Conservation (phyloP, 2,329 filamentous ascomycete species). For the Aureobasidium uvarum region DNA sequence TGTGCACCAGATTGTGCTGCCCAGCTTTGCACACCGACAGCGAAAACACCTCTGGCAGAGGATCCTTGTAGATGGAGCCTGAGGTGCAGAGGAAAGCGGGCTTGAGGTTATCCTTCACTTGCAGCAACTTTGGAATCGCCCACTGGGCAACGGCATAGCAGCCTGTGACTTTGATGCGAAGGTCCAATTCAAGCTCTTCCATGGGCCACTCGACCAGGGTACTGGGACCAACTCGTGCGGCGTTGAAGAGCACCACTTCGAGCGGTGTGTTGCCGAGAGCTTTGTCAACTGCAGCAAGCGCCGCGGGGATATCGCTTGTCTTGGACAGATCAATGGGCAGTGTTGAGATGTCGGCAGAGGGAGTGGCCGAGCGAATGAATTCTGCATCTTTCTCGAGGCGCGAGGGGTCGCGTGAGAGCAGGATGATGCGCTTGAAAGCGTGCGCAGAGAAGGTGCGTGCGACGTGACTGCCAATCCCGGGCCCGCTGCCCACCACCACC, state of each 20-base stretch:
- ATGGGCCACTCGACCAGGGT: conserved; percentile 45
- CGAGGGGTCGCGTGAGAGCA: conserved; percentile 47
- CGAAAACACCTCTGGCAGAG: conserved; percentile 49
- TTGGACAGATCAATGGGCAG: conserved; percentile 49
- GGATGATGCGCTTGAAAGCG: conserved; percentile 49
- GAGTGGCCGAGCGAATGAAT: conserved; percentile 36
- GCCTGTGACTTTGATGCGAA: conserved; percentile 51
- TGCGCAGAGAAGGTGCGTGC: conserved; percentile 46
- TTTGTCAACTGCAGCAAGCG: conserved; percentile 42
- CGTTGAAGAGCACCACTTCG: conserved; percentile 55
- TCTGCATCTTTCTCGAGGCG: conserved; percentile 43
- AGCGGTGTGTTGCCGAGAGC: conserved; percentile 44
- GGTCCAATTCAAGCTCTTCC: conserved; percentile 51
- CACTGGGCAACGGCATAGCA: conserved; percentile 51
- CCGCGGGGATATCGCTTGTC: conserved; percentile 39
- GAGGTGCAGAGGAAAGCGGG: conserved; percentile 33
- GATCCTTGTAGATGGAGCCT: conserved; percentile 49
- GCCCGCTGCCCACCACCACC: conserved; percentile 49
- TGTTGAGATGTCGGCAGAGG: conserved; percentile 45
- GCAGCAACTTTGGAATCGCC: conserved; percentile 46
- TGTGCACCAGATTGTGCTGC: conserved; percentile 52
- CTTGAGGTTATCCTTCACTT: conserved; percentile 29
- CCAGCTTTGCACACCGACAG: conserved; percentile 54
- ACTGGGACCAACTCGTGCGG: conserved; percentile 49
- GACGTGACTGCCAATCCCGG: conserved; percentile 49